These are phyloP conservation scores for Raddia distichophylla DNA, from an alignment of 176 grass and related monocot genomes.

Conservation along the genomic window DNA sequence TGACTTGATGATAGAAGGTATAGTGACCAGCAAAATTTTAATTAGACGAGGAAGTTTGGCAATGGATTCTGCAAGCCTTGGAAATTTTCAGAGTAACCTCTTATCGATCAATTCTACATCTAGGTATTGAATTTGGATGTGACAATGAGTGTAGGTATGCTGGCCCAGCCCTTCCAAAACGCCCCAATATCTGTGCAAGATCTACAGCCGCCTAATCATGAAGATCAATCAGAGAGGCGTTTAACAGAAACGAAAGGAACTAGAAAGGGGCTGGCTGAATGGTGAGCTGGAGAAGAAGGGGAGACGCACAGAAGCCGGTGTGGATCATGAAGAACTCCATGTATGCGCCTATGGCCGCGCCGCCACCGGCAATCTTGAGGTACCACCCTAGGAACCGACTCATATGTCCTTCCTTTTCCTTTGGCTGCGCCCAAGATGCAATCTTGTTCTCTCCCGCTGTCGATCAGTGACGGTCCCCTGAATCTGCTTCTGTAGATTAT, in stretches of 20 bases:
- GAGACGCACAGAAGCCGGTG: slow-evolving; percentile 78
- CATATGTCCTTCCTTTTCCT: slow-evolving; percentile 40
- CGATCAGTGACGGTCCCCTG: too few relatives aligned
- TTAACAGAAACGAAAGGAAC: too few relatives aligned
- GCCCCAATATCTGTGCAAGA: too few relatives aligned
- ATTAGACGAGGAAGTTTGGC: neutral
- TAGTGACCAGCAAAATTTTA: neutral
- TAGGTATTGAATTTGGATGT: neutral
- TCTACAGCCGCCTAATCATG: neutral
- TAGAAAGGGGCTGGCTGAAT: too few relatives aligned
- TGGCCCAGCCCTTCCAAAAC: neutral
- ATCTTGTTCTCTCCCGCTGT: too few relatives aligned
- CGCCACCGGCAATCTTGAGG: slow-evolving; percentile 75
- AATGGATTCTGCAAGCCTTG: neutral
- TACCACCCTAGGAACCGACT: slow-evolving; percentile 73
- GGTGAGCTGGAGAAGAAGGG: neutral
- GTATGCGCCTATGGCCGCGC: slow-evolving; percentile 62
- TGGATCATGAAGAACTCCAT: slow-evolving; percentile 99
- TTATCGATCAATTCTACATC: neutral
- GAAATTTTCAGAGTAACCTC: neutral
- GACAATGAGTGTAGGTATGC: neutral
- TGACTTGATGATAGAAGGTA: neutral
- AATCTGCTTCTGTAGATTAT: slow-evolving; percentile 59
- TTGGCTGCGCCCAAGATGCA: neutral
- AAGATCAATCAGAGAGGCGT: neutral